A percentile compares a stretch with the other conserved stretches of the same genome.
Conservation (phyloP, 768 basidiomycete species). For the Megacollybia marginata region DNA sequence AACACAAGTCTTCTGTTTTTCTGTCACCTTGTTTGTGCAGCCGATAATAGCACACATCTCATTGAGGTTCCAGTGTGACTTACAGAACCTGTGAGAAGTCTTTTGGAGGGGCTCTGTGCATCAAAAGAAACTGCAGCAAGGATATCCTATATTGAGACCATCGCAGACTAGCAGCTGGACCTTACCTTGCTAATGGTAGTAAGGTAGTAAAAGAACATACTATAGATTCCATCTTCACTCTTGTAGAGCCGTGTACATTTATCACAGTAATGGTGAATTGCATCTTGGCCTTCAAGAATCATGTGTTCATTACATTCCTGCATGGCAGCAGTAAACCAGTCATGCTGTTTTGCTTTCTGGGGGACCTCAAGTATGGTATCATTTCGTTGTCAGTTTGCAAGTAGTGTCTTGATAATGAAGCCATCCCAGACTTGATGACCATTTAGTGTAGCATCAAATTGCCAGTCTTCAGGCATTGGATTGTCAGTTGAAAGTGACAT, state of each 20-base stretch:
- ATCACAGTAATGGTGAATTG: background rate
- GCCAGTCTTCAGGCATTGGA: background rate
- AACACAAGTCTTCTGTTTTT: background rate
- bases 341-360: background rate
- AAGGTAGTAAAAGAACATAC: background rate
- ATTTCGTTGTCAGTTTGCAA: background rate
- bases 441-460: background rate
- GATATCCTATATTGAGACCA: background rate
- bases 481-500: background rate
- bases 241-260: background rate
- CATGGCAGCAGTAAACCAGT: background rate
- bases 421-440: background rate
- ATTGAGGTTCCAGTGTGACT: background rate
- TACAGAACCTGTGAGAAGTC: background rate
- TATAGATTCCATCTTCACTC: background rate
- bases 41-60: background rate
- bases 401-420: background rate
- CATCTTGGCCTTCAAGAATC: background rate
- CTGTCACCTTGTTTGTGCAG: background rate
- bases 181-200: background rate
- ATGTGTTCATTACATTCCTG: background rate
- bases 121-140: background rate
- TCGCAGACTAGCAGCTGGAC: background rate
- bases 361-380: background rate
- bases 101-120: background rate